Percentiles rank a stretch among this genome's conserved stretches.
phyloP scores from a whole-genome alignment of 1,139 yeast species.

The Saccharomyces hybrid region DNA sequence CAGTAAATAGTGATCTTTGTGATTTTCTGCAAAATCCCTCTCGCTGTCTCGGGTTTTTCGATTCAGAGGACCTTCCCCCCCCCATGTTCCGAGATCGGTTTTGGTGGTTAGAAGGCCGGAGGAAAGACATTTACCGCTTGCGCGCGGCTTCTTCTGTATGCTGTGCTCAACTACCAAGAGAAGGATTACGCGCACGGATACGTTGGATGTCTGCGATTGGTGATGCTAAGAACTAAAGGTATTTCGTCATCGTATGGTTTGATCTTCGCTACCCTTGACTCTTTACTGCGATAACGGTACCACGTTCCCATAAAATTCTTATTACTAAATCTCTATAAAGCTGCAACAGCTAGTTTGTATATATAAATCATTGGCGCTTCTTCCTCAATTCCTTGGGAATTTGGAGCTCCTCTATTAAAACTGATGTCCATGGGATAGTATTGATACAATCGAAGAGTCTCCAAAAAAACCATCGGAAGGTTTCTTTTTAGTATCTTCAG shows the following conservation, averaged over 20 bases:
- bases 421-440: not conserved
- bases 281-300: not conserved
- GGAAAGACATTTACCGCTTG: not conserved
- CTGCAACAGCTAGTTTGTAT: not conserved
- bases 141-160: not conserved
- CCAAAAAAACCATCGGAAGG: not conserved
- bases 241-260: not conserved
- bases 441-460: not conserved
- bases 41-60: not conserved
- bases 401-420: not conserved
- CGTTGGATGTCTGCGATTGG: not conserved
- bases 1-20: not conserved
- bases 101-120: not conserved
- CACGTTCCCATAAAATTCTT: not conserved
- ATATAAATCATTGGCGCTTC: not conserved
- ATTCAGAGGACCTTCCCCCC: not conserved
- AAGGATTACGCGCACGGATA: not conserved
- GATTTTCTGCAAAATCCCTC: not conserved
- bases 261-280: not conserved
- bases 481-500: not conserved
- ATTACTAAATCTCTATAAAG: not conserved
- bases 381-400: not conserved
- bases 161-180: not conserved
- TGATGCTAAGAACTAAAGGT: not conserved
- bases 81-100: not conserved